A percentile compares a stretch with the other conserved stretches of the same genome.
phyloP scores from a whole-genome alignment of 495 filamentous ascomycete species.

The Aspergillus sclerotiicarbonarius region DNA sequence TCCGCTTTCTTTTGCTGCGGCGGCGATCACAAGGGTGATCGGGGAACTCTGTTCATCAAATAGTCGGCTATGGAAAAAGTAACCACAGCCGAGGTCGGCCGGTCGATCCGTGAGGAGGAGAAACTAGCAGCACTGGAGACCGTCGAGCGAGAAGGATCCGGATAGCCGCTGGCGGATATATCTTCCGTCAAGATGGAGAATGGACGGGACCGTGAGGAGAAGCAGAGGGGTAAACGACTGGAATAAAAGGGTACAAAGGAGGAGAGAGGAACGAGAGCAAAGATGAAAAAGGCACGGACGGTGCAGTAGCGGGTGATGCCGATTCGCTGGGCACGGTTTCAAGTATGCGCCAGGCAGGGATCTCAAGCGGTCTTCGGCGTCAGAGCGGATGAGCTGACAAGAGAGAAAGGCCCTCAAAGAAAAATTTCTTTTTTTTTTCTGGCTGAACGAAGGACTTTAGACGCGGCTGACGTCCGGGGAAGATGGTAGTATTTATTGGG shows the following conservation, averaged over 20 bases:
- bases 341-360: constrained; percentile 7
- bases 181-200: not conserved
- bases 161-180: not conserved
- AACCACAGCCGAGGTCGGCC: not conserved
- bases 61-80: not conserved
- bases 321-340: constrained; percentile 5
- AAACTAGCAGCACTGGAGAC: too few species aligned
- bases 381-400: not conserved
- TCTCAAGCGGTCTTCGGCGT: not conserved
- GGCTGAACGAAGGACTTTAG: not conserved
- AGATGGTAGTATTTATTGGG: not conserved
- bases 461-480: constrained; percentile 1
- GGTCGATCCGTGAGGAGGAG: too few species aligned
- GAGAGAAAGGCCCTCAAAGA: not conserved
- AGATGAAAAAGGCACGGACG: constrained; percentile 6
- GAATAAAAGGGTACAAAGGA: constrained; percentile 3
- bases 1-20: not conserved
- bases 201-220: not conserved
- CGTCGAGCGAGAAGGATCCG: not conserved
- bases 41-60: not conserved
- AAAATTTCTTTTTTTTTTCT: too few species aligned
- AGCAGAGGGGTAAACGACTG: constrained; percentile 2
- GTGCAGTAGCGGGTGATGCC: not conserved
- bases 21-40: not conserved
- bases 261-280: constrained; percentile 1